Evolutionary conservation across 2,329 filamentous ascomycete genomes (phyloP).

Genomic region (Aureobasidium melanogenum): DNA sequence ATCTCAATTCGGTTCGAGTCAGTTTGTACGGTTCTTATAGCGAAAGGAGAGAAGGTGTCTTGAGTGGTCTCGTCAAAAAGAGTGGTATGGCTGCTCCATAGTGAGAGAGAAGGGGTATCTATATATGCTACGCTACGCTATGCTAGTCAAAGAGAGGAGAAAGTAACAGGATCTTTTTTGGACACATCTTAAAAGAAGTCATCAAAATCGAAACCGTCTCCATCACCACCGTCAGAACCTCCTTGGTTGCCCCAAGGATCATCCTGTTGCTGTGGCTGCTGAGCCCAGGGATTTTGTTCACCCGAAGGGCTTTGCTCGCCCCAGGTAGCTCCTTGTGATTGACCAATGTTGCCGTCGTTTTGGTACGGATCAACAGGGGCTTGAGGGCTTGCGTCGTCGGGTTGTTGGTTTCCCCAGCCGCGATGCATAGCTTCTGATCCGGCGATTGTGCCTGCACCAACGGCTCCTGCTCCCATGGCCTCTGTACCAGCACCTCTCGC

Average conservation of each 20-base stretch:
- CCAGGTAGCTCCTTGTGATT: constrained; percentile 11
- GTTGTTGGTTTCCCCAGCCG: constrained; percentile 15
- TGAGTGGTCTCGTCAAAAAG: too few relatives aligned
- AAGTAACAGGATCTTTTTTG: too few relatives aligned
- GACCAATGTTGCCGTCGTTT: constrained; percentile 10
- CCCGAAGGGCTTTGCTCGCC: constrained; percentile 12
- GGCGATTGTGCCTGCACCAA: constrained; percentile 38
- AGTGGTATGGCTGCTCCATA: too few relatives aligned
- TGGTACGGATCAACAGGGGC: constrained; percentile 22
- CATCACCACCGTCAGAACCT: constrained; percentile 17
- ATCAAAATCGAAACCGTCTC: constrained; percentile 18
- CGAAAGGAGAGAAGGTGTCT: too few relatives aligned
- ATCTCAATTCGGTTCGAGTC: too few relatives aligned
- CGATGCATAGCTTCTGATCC: constrained; percentile 56
- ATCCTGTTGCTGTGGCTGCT: constrained; percentile 9
- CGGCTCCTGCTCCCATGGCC: constrained; percentile 22
- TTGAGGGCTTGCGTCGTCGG: constrained; percentile 26
- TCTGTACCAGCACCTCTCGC: constrained; percentile 22
- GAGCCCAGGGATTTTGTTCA: constrained; percentile 5
- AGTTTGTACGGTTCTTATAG: too few relatives aligned
- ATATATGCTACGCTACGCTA: neutral
- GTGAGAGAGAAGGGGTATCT: neutral
- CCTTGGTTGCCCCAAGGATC: constrained; percentile 18
- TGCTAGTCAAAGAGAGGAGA: neutral
- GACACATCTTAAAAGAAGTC: constrained; percentile 13